Base-by-base conservation (phyloP, 2,329 filamentous ascomycete species). In the Dendryphion nanum region DNA sequence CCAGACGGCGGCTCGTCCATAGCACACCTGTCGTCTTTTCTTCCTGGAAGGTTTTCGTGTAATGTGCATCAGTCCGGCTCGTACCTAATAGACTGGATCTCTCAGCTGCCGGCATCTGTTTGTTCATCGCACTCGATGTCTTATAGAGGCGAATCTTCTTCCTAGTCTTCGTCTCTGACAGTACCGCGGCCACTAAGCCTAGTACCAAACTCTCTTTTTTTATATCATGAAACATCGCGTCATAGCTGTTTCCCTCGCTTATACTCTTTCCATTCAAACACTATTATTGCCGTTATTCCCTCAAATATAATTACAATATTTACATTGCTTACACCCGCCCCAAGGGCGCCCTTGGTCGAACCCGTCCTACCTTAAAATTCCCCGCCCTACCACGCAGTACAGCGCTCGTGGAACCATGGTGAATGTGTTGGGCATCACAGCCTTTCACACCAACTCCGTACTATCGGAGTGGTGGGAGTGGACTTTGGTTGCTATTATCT, bases 401-500 rank as follows among this genome's bases (percentile, higher is more conserved):
- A 35, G 24, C 24, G 19, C 21, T 33, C 19, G 38, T 41, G 34
- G 33, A 31, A 41, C 41, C 38, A 59, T 57, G 53, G 50, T 50
- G 20, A 44, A 55, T 13, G 53, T 61, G 28, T 40, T 61, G 23
- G 59, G 59, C 14, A 56, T 65, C 31, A 45, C 33, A 18, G 59
- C 62, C 14, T 65, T 64, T 30, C 38, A 35, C 7, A 39, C 40
- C 37, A 57, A 48, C n/a, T 30, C 37, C n/a, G 29, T 42, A 8
- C 38, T 60, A 8, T 44, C 48, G 13, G 24, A 49, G 19, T 66
- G 62, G 62, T 66, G 62, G 62, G 50, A 63, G 33, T 61, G 46
- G 50, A 46, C 51, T 4, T 50, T 66, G 8, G 42, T 64, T 12
- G 53, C 55, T 16, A 58, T 66, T 24, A 55, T 66, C 36, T 41